Conservation (phyloP, 345 rosid species). For the Eutrema heterophyllum region DNA sequence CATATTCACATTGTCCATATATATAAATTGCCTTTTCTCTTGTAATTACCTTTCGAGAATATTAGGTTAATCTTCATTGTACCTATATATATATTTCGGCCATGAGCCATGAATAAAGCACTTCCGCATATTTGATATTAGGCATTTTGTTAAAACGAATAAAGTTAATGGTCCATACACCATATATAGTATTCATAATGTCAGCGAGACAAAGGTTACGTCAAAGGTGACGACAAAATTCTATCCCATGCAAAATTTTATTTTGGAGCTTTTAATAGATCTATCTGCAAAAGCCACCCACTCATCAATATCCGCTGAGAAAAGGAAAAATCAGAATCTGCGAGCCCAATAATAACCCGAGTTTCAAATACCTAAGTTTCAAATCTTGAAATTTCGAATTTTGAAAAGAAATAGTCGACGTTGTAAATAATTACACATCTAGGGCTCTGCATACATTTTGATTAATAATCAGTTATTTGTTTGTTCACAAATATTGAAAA, state of each 20-base stretch:
- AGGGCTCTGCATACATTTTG: background rate
- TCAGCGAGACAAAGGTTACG: conserved; percentile 18
- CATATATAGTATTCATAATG: background rate
- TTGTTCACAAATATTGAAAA: background rate
- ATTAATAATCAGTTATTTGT: background rate
- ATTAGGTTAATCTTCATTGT: too few relatives aligned
- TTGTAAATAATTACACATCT: background rate
- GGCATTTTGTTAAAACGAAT: conserved; percentile 17
- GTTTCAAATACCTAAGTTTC: conserved; percentile 8
- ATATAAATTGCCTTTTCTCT: too few relatives aligned
- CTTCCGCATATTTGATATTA: too few relatives aligned
- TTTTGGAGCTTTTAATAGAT: conserved; percentile 1
- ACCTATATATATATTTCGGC: too few relatives aligned
- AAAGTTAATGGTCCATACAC: conserved; percentile 9
- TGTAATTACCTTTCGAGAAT: too few relatives aligned
- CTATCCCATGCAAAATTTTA: conserved; percentile 2
- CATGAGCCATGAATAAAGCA: too few relatives aligned
- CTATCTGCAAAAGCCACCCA: conserved; percentile 23
- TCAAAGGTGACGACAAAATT: conserved; percentile 25
- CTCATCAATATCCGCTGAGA: conserved; percentile 5
- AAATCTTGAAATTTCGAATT: conserved; percentile 14
- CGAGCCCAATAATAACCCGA: background rate
- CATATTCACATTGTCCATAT: too few relatives aligned
- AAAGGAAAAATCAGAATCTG: background rate
- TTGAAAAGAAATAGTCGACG: background rate